Conservation (phyloP, 169 alveolate genomes). For the Cryptosporidium baileyi region DNA sequence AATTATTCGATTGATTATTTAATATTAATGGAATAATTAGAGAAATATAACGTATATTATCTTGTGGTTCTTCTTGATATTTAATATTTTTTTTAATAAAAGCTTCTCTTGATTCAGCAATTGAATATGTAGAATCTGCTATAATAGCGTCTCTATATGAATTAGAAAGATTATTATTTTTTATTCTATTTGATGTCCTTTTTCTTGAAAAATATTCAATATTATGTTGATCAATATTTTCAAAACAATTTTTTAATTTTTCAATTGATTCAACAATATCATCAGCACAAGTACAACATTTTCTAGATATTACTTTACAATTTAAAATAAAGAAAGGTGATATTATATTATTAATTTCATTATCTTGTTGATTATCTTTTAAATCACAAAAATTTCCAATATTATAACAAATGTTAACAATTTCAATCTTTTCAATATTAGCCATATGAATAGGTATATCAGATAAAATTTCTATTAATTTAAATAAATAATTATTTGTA, state of each 20-base stretch:
- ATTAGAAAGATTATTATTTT: conserved; percentile 36
- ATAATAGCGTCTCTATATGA: conserved; percentile 59
- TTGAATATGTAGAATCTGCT: conserved; percentile 44
- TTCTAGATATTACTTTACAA: conserved; percentile 4
- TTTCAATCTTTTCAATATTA: conserved; percentile 25
- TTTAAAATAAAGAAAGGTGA: conserved; percentile 3
- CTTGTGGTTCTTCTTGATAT: conserved; percentile 3
- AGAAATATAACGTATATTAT: background rate
- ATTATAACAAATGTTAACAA: conserved; percentile 19
- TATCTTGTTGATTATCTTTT: background rate
- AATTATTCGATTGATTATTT: background rate
- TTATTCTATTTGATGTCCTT: conserved; percentile 59
- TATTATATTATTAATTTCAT: background rate
- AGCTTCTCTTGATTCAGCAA: conserved; percentile 53
- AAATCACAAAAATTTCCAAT: background rate
- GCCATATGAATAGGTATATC: conserved; percentile 10
- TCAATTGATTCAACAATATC: background rate
- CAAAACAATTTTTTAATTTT: background rate
- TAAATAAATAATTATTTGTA: background rate
- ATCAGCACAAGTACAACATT: background rate
- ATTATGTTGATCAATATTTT: background rate
- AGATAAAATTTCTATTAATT: conserved; percentile 1
- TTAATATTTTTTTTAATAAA: conserved; percentile 21
- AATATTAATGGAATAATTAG: conserved; percentile 12
- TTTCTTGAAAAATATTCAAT: background rate